Evolutionary conservation across 2,329 filamentous ascomycete genomes (phyloP).

Genomic region (Cyphellophora europaea): DNA sequence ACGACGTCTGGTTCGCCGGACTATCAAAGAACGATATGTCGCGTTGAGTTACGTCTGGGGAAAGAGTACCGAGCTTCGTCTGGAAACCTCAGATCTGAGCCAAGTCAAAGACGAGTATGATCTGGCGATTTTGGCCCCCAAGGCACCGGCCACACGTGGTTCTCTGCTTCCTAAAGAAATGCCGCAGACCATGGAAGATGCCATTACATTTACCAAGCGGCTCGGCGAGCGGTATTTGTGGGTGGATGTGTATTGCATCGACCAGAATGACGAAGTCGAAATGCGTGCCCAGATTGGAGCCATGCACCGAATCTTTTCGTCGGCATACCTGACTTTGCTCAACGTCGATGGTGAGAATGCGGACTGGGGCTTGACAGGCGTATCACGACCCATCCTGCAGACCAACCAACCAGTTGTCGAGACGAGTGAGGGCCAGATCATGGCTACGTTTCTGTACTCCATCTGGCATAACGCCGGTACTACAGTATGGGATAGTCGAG

Average conservation of each 20-base stretch:
- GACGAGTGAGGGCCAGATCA: background rate
- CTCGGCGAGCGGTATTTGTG: conserved; percentile 6
- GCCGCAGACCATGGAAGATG: conserved; percentile 9
- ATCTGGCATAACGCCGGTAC: background rate
- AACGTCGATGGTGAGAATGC: background rate
- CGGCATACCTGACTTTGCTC: background rate
- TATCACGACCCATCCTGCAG: background rate
- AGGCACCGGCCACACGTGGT: background rate
- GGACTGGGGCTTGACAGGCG: background rate
- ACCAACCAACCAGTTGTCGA: background rate
- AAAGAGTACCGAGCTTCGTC: background rate
- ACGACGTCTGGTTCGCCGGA: too few species aligned
- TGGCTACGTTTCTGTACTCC: background rate
- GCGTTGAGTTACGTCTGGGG: conserved; percentile 40
- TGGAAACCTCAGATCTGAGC: background rate
- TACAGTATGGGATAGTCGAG: conserved; percentile 9
- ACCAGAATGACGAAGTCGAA: background rate
- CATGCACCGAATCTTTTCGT: conserved; percentile 2
- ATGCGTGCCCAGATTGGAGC: background rate
- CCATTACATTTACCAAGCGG: conserved; percentile 2
- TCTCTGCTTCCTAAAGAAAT: background rate
- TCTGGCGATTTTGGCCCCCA: background rate
- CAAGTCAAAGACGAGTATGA: too few species aligned
- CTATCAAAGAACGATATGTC: too few species aligned
- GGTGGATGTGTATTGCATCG: conserved; percentile 8